Evolutionary conservation across 345 rosid genomes (phyloP).

Genomic region (Psidium guajava): DNA sequence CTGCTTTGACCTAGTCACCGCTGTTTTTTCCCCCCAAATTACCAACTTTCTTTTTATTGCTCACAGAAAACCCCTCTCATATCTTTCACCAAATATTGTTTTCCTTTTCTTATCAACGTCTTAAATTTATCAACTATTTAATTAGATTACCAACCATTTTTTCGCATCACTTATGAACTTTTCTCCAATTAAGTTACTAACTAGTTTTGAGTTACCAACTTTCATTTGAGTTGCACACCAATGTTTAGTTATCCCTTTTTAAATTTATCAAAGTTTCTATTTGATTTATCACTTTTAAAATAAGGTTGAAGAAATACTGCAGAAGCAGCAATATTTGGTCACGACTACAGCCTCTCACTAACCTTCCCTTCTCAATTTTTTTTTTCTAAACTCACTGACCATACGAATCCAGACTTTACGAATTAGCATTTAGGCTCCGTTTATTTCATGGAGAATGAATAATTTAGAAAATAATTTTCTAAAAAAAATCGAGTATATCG

Average conservation of each 20-base stretch:
- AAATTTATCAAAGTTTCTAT: neutral
- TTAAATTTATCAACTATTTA: neutral
- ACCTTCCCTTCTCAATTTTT: neutral
- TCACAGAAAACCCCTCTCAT: neutral
- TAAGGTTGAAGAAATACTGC: neutral
- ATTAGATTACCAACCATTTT: neutral
- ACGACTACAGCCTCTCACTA: neutral
- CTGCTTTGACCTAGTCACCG: neutral
- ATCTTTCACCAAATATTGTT: neutral
- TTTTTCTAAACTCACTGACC: neutral
- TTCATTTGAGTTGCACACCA: neutral
- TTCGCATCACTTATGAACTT: neutral
- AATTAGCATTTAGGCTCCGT: neutral
- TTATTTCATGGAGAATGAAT: no score
- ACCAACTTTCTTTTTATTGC: neutral
- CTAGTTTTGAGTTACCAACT: neutral
- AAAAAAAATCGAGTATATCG: no score
- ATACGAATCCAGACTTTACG: neutral
- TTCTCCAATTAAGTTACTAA: neutral
- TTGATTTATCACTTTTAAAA: neutral
- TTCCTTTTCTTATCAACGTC: neutral
- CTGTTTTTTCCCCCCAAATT: neutral
- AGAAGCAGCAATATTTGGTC: neutral
- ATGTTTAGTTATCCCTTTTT: neutral
- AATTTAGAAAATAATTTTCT: no score